Percentiles rank a stretch among this genome's conserved stretches.
Evolutionary conservation across 768 basidiomycete genomes (phyloP).

Genomic region (Postia placenta): DNA sequence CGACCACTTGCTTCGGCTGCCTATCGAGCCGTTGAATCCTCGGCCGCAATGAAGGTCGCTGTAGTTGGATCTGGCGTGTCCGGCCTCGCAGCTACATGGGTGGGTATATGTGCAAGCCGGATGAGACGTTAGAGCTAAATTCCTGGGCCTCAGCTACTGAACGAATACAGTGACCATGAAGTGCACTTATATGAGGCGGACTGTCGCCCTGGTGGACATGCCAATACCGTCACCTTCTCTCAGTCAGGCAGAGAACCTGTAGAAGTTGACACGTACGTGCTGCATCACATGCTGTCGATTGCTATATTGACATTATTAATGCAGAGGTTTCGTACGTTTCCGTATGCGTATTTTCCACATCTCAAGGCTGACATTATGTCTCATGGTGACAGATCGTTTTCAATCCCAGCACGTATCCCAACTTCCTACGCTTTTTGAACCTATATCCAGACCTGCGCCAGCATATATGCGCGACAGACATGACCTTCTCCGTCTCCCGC

Average conservation of each 20-base stretch:
- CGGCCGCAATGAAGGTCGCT: slow-evolving; percentile 37
- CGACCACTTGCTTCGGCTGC: too few species aligned
- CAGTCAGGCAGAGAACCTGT: slow-evolving; percentile 34
- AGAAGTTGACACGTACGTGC: slow-evolving; percentile 65
- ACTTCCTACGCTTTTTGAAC: slow-evolving; percentile 66
- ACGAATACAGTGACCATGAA: slow-evolving; percentile 68
- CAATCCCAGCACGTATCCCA: slow-evolving; percentile 73
- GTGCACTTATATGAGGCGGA: slow-evolving; percentile 74
- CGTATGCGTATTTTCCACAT: not conserved
- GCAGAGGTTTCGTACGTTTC: slow-evolving; percentile 51
- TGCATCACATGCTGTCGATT: not conserved
- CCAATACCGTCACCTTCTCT: slow-evolving; percentile 60
- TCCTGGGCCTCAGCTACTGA: slow-evolving; percentile 43
- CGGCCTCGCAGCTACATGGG: slow-evolving; percentile 76
- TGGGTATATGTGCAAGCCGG: slow-evolving; percentile 21
- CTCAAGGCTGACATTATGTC: not conserved
- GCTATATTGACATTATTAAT: not conserved
- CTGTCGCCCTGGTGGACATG: slow-evolving; percentile 64
- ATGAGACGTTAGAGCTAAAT: not conserved
- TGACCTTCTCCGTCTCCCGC: slow-evolving; percentile 76
- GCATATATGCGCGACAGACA: slow-evolving; percentile 51
- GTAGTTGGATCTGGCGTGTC: slow-evolving; percentile 77
- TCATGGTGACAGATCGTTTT: slow-evolving; percentile 53
- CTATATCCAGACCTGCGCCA: slow-evolving; percentile 35
- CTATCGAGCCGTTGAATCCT: too few species aligned